phyloP scores from a whole-genome alignment of 768 basidiomycete species.

The Kwoniella newhampshirensis region DNA sequence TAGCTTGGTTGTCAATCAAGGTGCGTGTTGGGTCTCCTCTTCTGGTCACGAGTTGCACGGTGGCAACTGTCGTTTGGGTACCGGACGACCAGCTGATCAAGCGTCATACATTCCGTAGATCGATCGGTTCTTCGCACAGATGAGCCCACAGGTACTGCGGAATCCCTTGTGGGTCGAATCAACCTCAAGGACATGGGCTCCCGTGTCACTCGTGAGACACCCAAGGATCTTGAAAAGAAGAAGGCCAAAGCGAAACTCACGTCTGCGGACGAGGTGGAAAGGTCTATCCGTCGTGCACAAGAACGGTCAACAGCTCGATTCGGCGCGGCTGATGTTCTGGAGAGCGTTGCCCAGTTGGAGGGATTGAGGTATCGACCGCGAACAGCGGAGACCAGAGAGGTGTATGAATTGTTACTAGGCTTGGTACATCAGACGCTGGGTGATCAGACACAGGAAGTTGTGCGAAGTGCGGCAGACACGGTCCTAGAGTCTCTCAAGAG shows the following conservation, averaged over 20 bases:
- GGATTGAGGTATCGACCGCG: constrained; percentile 89
- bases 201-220: constrained; percentile 73
- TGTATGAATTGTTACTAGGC: constrained; percentile 86
- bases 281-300: constrained; percentile 56
- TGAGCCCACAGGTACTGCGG: constrained; percentile 95
- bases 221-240: constrained; percentile 89
- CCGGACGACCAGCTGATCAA: not conserved
- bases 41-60: not conserved
- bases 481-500: constrained; percentile 85
- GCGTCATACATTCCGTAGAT: constrained; percentile 23
- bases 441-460: constrained; percentile 93
- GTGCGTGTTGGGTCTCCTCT: constrained; percentile 41
- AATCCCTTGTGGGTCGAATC: constrained; percentile 86
- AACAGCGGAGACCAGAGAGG: constrained; percentile 89
- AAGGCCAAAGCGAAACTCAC: constrained; percentile 69
- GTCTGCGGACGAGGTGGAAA: constrained; percentile 50
- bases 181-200: constrained; percentile 91
- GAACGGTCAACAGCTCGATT: constrained; percentile 63
- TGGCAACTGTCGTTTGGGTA: not conserved
- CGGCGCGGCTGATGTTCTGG: constrained; percentile 79
- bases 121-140: constrained; percentile 69
- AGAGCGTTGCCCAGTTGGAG: constrained; percentile 89
- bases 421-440: constrained; percentile 79
- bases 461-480: constrained; percentile 91
- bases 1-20: constrained; percentile 87